phyloP scores from a whole-genome alignment of 768 basidiomycete species.

The Naganishia vaughanmartiniae region DNA sequence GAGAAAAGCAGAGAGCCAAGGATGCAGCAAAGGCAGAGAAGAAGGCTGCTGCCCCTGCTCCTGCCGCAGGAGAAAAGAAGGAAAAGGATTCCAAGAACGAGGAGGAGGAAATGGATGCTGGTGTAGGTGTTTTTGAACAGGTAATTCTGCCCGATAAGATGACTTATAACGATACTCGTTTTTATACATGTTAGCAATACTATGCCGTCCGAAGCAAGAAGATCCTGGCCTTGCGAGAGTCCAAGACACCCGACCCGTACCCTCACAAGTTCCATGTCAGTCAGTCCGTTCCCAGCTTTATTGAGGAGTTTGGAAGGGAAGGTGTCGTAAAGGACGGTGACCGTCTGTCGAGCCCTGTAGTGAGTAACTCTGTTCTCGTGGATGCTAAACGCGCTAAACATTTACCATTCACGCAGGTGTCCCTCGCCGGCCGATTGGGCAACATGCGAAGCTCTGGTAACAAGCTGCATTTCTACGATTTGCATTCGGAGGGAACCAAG shows the following conservation, averaged over 20 bases:
- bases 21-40: constrained; percentile 75
- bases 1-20: constrained; percentile 74
- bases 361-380: constrained; percentile 38
- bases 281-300: constrained; percentile 68
- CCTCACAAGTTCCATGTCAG: constrained; percentile 98
- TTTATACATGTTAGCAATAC: constrained; percentile 72
- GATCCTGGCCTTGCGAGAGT: constrained; percentile 78
- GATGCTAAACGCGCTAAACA: neutral
- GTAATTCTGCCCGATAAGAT: neutral
- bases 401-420: constrained; percentile 42
- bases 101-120: constrained; percentile 85
- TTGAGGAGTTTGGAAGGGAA: constrained; percentile 69
- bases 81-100: constrained; percentile 53
- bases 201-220: constrained; percentile 86
- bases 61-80: constrained; percentile 37
- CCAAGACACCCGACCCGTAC: constrained; percentile 86
- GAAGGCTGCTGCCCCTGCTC: constrained; percentile 54
- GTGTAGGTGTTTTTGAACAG: constrained; percentile 60
- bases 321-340: constrained; percentile 67
- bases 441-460: constrained; percentile 76
- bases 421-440: constrained; percentile 85
- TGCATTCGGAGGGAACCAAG: constrained; percentile 86
- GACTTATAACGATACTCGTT: constrained; percentile 1
- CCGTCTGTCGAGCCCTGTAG: constrained; percentile 62
- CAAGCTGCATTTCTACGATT: constrained; percentile 90